A percentile compares a stretch with the other conserved stretches of the same genome.
Evolutionary conservation across 306 rosid species (phyloP).

Genomic region (Morella rubra): DNA sequence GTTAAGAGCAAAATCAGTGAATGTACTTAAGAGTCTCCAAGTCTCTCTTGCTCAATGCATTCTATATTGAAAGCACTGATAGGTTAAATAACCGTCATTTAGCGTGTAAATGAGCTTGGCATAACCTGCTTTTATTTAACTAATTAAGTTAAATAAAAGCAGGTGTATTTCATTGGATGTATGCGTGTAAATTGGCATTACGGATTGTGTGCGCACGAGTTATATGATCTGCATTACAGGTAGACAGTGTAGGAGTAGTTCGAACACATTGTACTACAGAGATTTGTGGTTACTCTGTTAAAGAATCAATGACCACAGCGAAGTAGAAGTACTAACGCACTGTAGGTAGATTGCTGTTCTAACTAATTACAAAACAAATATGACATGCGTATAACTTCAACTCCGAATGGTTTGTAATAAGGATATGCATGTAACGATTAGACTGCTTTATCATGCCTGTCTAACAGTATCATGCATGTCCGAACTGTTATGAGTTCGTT

Average conservation of each 20-base stretch:
- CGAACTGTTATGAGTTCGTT: neutral
- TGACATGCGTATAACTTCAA: neutral
- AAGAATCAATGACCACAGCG: neutral
- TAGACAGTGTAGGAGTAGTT: no score
- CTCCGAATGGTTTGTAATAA: neutral
- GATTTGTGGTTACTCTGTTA: neutral
- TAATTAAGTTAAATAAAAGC: neutral
- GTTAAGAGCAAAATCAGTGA: no score
- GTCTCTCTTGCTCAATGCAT: no score
- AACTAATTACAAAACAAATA: neutral
- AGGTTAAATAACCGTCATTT: no score
- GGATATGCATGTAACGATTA: neutral
- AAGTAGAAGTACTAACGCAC: neutral
- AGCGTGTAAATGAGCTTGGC: neutral
- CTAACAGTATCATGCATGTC: neutral
- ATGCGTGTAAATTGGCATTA: neutral
- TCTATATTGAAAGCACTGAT: no score
- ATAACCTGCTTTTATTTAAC: no score
- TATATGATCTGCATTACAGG: no score
- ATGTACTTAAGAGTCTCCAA: no score
- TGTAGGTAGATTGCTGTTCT: neutral
- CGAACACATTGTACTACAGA: neutral
- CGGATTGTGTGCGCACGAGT: no score
- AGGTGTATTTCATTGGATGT: neutral
- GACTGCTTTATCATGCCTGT: neutral